A percentile compares a stretch with the other conserved stretches of the same genome.
Evolutionary conservation across 371 early-diverging fungal species (phyloP).

Genomic region (Circinella minor): DNA sequence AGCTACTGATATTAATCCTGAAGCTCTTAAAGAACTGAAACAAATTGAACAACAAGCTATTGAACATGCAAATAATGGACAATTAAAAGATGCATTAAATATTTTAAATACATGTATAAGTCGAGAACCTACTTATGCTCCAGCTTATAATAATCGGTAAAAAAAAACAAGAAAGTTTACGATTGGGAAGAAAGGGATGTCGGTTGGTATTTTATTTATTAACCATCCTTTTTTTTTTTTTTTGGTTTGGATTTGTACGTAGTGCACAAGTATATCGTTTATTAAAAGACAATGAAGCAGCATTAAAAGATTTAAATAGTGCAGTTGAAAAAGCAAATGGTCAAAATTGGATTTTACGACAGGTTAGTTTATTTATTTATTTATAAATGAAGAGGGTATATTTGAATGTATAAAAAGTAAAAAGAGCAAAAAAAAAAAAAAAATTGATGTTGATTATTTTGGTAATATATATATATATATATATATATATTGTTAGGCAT

Average conservation of each 20-base stretch:
- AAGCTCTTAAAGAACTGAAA: conserved; percentile 40
- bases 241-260: not conserved
- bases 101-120: conserved; percentile 53
- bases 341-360: conserved; percentile 70
- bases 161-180: not conserved
- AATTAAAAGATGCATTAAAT: conserved; percentile 52
- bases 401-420: too few species aligned
- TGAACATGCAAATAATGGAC: conserved; percentile 47
- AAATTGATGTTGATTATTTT: too few species aligned
- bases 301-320: conserved; percentile 70
- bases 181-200: too few species aligned
- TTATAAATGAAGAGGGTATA: not conserved
- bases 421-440: too few species aligned
- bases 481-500: conserved; percentile 54
- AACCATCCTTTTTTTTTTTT: not conserved
- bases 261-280: conserved; percentile 84
- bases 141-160: conserved; percentile 86
- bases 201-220: not conserved
- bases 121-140: conserved; percentile 72
- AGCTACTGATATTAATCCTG: conserved; percentile 36
- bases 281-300: conserved; percentile 52
- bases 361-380: conserved; percentile 38
- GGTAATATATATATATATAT: too few species aligned
- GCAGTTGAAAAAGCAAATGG: conserved; percentile 71
- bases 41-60: conserved; percentile 55